Evolutionary conservation across 352 stramenopile genomes (phyloP).

Genomic region (Pythium aquatile): DNA sequence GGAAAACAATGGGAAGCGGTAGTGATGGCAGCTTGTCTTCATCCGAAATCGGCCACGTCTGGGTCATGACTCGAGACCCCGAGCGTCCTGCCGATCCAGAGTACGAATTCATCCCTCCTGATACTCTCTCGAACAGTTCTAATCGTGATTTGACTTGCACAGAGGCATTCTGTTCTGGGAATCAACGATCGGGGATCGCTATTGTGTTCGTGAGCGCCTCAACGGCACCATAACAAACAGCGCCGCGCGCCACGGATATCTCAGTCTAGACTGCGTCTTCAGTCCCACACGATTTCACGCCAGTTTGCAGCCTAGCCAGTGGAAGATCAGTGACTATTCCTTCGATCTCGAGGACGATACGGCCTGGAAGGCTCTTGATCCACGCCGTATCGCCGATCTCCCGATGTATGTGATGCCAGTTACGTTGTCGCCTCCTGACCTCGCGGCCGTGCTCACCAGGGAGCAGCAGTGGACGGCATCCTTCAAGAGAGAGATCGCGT

Average conservation of each 20-base stretch:
- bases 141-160: no score
- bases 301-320: constrained; percentile 62
- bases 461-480: constrained; percentile 51
- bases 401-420: constrained; percentile 33
- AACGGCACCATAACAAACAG: constrained; percentile 14
- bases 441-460: constrained; percentile 25
- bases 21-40: neutral
- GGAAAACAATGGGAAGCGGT: neutral
- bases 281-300: constrained; percentile 71
- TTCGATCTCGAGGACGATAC: constrained; percentile 63
- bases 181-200: constrained; percentile 57
- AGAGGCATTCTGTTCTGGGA: constrained; percentile 72
- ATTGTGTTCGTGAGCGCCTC: constrained; percentile 24
- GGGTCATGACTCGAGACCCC: constrained; percentile 61
- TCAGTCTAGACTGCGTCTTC: constrained; percentile 83
- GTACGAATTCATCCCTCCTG: constrained; percentile 8
- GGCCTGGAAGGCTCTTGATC: constrained; percentile 62
- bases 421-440: constrained; percentile 34
- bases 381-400: constrained; percentile 44
- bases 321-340: constrained; percentile 40
- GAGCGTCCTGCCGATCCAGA: constrained; percentile 18
- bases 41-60: constrained; percentile 66
- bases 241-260: constrained; percentile 41
- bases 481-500: constrained; percentile 42
- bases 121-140: no score